Base-by-base conservation (phyloP, 2,329 filamentous ascomycete species). In the Colletotrichum eremochloae region DNA sequence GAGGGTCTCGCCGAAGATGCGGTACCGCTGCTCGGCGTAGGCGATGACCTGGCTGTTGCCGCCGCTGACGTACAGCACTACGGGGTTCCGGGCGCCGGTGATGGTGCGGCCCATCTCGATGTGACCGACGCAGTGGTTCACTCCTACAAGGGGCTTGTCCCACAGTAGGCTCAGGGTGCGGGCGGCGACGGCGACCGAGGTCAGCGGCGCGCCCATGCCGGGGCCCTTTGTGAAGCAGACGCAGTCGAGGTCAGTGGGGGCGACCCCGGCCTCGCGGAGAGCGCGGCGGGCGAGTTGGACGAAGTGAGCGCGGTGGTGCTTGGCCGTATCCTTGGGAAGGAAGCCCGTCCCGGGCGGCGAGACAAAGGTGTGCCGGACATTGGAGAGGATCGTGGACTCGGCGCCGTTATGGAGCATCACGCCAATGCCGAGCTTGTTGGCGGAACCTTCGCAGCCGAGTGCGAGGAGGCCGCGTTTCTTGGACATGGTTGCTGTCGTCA, bases 41-140 rank as follows among this genome's bases (percentile, higher is more conserved):
- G 96, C 96, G 76, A 98, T 98, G 36, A 98, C 96, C 84, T 99
- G 96, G 18, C 96, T 97, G 85, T 99, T 99, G 71, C 96, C 96
- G 74, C 96, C 96, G 31, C 91, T 94, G 52, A 98, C 96, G 82
- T 99, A 99, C 50, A 99, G 86, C 60, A 99, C 96, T 46, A 98
- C 95, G 0, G 96, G 96, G 83, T 99, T 96, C 33, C 89, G 85
- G 20, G 96, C 95, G 71, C 94, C 93, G 5, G 96, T 98, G 80
- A 99, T 97, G 72, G 93, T 89, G 63, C 96, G 89, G 42, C 96
- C 96, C 96, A 99, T 99, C 85, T 99, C 96, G 78, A 99, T 98
- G 83, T 99, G 96, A 55, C 96, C 96, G 60, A 99, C 94, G 82
- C 96, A 99, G 84, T 99, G 96, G 83, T 99, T 99, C 36, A 99